These are phyloP conservation scores for Nicotiana sylvestris DNA, from an alignment of 257 asterid species.

Conservation along the genomic window DNA sequence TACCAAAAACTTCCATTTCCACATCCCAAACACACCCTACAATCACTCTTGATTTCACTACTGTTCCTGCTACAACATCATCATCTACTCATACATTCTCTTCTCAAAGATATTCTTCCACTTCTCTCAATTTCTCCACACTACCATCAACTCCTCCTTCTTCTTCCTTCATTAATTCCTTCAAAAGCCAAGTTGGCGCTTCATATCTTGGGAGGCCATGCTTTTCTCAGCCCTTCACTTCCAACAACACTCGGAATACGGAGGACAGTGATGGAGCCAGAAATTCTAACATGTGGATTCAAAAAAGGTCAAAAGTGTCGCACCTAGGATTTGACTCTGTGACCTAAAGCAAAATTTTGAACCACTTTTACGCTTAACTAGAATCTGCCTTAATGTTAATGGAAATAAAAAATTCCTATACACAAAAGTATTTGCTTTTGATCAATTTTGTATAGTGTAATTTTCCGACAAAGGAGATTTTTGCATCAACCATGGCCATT, in stretches of 20 bases:
- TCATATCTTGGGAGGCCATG: not conserved
- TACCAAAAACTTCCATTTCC: constrained; percentile 29
- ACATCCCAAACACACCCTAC: constrained; percentile 52
- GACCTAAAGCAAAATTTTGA: not conserved
- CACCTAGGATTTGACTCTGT: not conserved
- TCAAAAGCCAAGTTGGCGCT: not conserved
- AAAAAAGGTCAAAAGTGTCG: not conserved
- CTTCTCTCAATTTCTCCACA: constrained; percentile 30
- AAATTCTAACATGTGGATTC: not conserved
- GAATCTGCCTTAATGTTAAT: not conserved
- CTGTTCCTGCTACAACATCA: not conserved
- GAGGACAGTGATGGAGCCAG: too few relatives aligned
- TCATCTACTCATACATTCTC: constrained; percentile 1
- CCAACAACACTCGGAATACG: not conserved
- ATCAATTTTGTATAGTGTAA: not conserved
- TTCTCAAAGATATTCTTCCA: constrained; percentile 4
- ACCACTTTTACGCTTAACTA: not conserved
- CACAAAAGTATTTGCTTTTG: not conserved
- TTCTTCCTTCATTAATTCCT: constrained; percentile 1
- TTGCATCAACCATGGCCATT: not conserved
- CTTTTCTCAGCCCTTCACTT: not conserved
- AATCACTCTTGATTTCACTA: constrained; percentile 45
- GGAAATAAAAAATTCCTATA: too few relatives aligned
- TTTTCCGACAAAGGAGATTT: not conserved
- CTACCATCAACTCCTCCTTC: not conserved